Evolutionary conservation across 495 filamentous ascomycete species (phyloP).

Genomic region (Bryoglossum gracile): DNA sequence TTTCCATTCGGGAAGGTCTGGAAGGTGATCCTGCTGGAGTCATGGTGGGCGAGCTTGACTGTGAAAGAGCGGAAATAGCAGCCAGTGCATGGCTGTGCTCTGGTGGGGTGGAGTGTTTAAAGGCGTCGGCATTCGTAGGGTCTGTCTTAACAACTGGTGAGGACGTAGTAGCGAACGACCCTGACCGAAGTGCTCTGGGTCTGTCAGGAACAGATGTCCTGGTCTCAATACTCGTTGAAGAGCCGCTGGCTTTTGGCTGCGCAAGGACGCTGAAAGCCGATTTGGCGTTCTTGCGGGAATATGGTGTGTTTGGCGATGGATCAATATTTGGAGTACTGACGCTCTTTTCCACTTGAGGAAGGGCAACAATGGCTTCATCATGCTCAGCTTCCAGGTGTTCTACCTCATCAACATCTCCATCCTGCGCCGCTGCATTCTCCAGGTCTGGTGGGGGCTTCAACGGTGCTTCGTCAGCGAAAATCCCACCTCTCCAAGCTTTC

Average conservation of each 20-base stretch:
- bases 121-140: slow-evolving; percentile 51
- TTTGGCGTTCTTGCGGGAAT: slow-evolving; percentile 20
- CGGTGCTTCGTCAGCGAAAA: slow-evolving; percentile 63
- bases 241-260: slow-evolving; percentile 22
- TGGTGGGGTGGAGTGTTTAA: slow-evolving; percentile 35
- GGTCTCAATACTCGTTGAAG: slow-evolving; percentile 38
- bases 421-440: slow-evolving; percentile 47
- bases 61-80: slow-evolving; percentile 56
- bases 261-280: slow-evolving; percentile 14
- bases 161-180: slow-evolving; percentile 56
- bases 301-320: slow-evolving; percentile 29
- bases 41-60: slow-evolving; percentile 46
- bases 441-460: slow-evolving; percentile 28
- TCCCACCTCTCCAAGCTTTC: slow-evolving; percentile 77
- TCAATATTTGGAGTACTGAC: slow-evolving; percentile 40
- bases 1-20: slow-evolving; percentile 27
- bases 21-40: slow-evolving; percentile 46
- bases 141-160: slow-evolving; percentile 58
- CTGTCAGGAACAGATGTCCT: slow-evolving; percentile 28
- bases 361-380: slow-evolving; percentile 24
- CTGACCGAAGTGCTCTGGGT: slow-evolving; percentile 51
- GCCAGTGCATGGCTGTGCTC: slow-evolving; percentile 58
- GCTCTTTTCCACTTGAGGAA: slow-evolving; percentile 51
- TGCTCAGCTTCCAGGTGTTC: slow-evolving; percentile 34
- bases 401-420: slow-evolving; percentile 46